These are phyloP conservation scores for Huntiella omanensis DNA, from an alignment of 2,329 filamentous ascomycete species.

Conservation along the genomic window DNA sequence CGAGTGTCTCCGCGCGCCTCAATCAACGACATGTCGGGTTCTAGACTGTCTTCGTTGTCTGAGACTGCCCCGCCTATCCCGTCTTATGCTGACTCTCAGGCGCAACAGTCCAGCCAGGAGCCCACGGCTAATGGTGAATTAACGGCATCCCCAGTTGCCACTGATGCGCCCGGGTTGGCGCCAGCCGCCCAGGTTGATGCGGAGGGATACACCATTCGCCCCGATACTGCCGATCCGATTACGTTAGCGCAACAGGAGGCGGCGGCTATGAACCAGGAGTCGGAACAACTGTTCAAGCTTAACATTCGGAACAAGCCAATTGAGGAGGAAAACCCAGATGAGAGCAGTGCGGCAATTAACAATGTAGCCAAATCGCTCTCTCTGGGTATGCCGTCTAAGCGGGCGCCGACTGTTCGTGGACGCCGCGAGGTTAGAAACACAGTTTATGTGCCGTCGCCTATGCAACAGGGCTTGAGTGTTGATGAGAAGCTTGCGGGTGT, in stretches of 20 bases:
- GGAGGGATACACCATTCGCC: conserved; percentile 60
- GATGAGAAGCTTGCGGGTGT: conserved; percentile 5
- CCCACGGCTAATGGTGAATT: neutral
- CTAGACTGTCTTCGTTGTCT: conserved; percentile 34
- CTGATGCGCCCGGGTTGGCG: neutral
- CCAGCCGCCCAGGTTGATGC: conserved; percentile 29
- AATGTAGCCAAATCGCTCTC: conserved; percentile 59
- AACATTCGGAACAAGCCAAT: conserved; percentile 65
- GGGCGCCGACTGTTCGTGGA: conserved; percentile 61
- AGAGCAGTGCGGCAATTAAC: conserved; percentile 52
- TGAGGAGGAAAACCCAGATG: conserved; percentile 56
- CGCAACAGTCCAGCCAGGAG: neutral
- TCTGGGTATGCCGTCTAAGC: conserved; percentile 45
- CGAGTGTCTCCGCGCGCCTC: conserved; percentile 38
- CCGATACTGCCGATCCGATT: conserved; percentile 43
- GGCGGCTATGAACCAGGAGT: conserved; percentile 31
- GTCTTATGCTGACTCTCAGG: neutral
- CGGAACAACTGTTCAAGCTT: conserved; percentile 55
- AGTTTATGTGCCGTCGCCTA: conserved; percentile 48
- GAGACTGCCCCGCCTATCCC: conserved; percentile 27
- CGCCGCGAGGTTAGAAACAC: conserved; percentile 85
- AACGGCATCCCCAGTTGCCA: neutral
- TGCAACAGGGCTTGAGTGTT: conserved; percentile 6
- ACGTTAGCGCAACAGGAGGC: conserved; percentile 55
- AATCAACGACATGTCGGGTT: conserved; percentile 34